Conservation (phyloP, 2,329 filamentous ascomycete species). For the Fusarium tjaetaba region DNA sequence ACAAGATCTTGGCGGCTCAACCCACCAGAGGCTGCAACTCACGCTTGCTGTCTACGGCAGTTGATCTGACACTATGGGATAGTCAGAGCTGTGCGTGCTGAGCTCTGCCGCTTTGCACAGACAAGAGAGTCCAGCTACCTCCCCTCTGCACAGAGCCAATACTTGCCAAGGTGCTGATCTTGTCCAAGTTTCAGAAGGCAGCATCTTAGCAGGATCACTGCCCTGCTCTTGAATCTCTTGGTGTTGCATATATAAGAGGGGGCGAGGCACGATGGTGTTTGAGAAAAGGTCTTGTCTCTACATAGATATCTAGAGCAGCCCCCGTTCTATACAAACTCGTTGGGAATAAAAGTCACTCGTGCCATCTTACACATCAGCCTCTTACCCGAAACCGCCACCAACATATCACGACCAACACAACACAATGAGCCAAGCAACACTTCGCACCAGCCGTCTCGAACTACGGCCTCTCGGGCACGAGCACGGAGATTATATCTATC, state of each 20-base stretch:
- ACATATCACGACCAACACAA: not conserved
- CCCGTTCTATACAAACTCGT: not conserved
- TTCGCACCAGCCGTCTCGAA: conserved; percentile 32
- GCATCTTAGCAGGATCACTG: conserved; percentile 11
- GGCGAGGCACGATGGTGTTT: conserved; percentile 1
- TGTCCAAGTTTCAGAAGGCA: conserved; percentile 20
- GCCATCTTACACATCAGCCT: not conserved
- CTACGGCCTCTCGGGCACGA: conserved; percentile 28
- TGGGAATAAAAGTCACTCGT: not conserved
- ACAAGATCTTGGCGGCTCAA: conserved; percentile 4
- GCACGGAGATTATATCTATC: conserved; percentile 32
- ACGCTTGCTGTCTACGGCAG: not conserved
- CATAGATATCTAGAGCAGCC: not conserved
- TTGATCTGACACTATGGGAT: not conserved
- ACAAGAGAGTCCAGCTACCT: not conserved
- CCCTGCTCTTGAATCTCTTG: conserved; percentile 18
- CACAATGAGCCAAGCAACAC: conserved; percentile 34
- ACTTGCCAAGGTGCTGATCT: conserved; percentile 35
- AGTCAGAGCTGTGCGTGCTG: not conserved
- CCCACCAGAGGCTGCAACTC: not conserved
- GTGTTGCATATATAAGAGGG: conserved; percentile 28
- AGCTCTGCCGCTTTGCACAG: not conserved
- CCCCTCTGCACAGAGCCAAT: not conserved
- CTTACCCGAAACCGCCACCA: not conserved
- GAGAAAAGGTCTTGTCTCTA: not conserved